These are phyloP conservation scores for Candida parachauliodes DNA, from an alignment of 805 yeast species.

Conservation along the genomic window DNA sequence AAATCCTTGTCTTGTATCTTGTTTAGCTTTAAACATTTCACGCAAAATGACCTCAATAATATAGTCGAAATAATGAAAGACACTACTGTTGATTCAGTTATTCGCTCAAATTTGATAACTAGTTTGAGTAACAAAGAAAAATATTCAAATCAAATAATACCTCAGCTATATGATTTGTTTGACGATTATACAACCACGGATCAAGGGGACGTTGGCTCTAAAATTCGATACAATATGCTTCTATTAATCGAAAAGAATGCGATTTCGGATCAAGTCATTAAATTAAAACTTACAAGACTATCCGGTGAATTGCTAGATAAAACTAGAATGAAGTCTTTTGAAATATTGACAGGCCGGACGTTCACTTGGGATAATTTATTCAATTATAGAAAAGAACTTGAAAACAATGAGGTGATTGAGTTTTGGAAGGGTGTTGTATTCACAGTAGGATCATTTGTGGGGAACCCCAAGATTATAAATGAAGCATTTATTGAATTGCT, in stretches of 20 bases:
- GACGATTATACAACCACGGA: conserved; percentile 76
- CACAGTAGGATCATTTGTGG: conserved; percentile 54
- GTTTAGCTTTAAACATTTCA: conserved; percentile 19
- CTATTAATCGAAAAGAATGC: conserved; percentile 31
- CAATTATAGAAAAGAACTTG: not conserved
- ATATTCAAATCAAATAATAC: conserved; percentile 7
- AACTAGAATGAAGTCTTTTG: conserved; percentile 42
- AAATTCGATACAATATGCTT: conserved; percentile 55
- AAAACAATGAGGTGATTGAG: conserved; percentile 11
- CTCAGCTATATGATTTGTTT: conserved; percentile 34
- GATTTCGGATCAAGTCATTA: conserved; percentile 12
- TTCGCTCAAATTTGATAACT: conserved; percentile 23
- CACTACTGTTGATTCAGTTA: conserved; percentile 25
- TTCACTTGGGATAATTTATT: conserved; percentile 10
- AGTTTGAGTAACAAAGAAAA: conserved; percentile 15
- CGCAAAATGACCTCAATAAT: conserved; percentile 11
- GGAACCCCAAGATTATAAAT: conserved; percentile 43
- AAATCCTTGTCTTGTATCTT: conserved; percentile 19
- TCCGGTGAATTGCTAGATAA: conserved; percentile 62
- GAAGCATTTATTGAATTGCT: conserved; percentile 34
- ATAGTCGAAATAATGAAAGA: conserved; percentile 25
- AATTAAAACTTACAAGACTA: conserved; percentile 46
- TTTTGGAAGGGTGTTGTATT: conserved; percentile 57
- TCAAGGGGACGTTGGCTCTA: conserved; percentile 91
- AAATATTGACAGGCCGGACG: conserved; percentile 17